phyloP scores from a whole-genome alignment of 306 rosid genomes.

The Albizia julibrissin region DNA sequence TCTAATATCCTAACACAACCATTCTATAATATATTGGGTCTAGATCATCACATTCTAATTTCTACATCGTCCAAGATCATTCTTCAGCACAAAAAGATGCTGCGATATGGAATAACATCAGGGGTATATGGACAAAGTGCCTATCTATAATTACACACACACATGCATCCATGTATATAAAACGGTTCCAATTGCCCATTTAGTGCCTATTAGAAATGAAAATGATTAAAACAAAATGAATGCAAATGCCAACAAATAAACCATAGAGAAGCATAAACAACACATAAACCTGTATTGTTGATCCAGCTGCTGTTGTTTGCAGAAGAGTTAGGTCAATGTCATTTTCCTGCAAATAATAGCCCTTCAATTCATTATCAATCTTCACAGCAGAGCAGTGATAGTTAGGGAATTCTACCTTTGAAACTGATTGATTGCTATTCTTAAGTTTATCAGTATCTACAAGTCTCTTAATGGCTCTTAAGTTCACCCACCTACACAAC shows the following conservation, averaged over 20 bases:
- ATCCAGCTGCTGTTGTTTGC: constrained; percentile 50
- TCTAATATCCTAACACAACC: neutral
- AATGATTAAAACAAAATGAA: constrained; percentile 1
- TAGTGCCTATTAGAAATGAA: neutral
- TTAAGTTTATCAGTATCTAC: constrained; percentile 49
- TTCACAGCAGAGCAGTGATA: neutral
- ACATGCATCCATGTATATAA: neutral
- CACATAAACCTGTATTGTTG: constrained; percentile 49
- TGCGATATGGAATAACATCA: neutral
- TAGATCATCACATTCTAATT: neutral
- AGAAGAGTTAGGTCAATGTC: constrained; percentile 41
- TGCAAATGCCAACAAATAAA: constrained; percentile 12
- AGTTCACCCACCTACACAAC: constrained; percentile 62
- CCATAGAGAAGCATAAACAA: constrained; percentile 5
- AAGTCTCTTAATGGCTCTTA: constrained; percentile 59
- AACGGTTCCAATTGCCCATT: neutral
- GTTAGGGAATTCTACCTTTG: constrained; percentile 47
- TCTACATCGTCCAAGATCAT: neutral
- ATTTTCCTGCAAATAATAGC: constrained; percentile 41
- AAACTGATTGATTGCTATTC: constrained; percentile 35
- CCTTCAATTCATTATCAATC: constrained; percentile 34
- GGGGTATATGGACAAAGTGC: neutral
- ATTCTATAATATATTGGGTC: neutral
- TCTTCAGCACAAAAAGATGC: neutral
- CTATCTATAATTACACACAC: neutral